phyloP scores from a whole-genome alignment of 345 rosid genomes.

The Pistacia vera region DNA sequence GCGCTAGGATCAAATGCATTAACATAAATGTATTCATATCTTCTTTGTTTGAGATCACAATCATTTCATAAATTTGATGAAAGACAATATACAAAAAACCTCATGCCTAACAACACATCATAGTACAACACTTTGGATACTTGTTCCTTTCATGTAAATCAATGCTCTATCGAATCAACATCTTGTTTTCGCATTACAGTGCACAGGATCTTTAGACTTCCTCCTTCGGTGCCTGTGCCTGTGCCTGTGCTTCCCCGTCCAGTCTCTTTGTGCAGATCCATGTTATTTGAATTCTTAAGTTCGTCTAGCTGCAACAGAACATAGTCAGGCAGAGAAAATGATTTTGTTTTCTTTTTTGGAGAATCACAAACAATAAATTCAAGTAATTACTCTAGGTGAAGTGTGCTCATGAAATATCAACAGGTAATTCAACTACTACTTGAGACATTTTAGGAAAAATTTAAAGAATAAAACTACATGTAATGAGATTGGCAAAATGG shows the following conservation, averaged over 20 bases:
- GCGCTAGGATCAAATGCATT: background rate
- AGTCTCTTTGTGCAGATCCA: constrained; percentile 30
- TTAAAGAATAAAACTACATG: background rate
- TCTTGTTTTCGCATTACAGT: background rate
- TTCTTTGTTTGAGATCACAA: background rate
- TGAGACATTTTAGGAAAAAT: background rate
- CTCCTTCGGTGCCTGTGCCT: constrained; percentile 23
- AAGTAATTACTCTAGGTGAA: background rate
- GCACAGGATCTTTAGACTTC: constrained; percentile 24
- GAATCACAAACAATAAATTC: background rate
- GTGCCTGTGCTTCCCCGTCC: constrained; percentile 25
- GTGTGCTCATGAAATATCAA: background rate
- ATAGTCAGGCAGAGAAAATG: background rate
- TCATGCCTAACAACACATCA: background rate
- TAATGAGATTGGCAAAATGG: background rate
- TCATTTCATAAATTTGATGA: background rate
- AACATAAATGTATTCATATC: background rate
- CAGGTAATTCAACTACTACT: background rate
- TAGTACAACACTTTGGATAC: background rate
- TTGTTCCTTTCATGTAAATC: background rate
- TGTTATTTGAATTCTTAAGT: constrained; percentile 35
- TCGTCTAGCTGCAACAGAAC: constrained; percentile 55
- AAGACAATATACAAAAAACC: background rate
- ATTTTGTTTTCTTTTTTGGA: background rate
- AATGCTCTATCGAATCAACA: background rate